A percentile compares a stretch with the other conserved stretches of the same genome.
Conservation (phyloP, 345 rosid genomes). For the Pistacia integerrima region DNA sequence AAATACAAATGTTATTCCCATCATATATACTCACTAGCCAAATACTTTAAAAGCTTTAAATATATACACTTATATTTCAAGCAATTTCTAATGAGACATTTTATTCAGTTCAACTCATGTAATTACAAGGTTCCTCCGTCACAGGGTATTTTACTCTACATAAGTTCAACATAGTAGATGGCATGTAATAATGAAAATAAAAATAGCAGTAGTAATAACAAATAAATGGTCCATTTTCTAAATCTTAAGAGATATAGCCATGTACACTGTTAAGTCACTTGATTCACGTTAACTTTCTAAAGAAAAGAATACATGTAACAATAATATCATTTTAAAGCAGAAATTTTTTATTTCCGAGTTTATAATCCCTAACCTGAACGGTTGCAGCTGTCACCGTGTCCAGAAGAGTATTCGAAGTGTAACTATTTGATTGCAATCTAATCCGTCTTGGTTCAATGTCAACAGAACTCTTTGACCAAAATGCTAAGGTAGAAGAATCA, state of each 20-base stretch:
- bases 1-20: neutral
- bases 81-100: neutral
- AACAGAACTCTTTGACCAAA: conserved; percentile 97
- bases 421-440: conserved; percentile 91
- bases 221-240: too few species aligned
- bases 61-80: neutral
- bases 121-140: neutral
- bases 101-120: neutral
- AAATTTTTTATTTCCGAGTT: neutral
- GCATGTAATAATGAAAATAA: neutral
- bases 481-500: conserved; percentile 85
- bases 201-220: neutral
- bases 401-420: conserved; percentile 84
- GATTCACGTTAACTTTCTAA: neutral
- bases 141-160: neutral
- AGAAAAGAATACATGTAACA: neutral
- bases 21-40: neutral
- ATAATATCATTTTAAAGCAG: neutral
- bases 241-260: too few species aligned
- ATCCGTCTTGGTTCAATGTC: conserved; percentile 92
- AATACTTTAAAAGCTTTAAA: neutral
- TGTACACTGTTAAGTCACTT: neutral
- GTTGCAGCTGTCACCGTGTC: conserved; percentile 97
- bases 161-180: neutral
- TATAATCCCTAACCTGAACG: conserved; percentile 69